Percentiles rank a stretch among this genome's conserved stretches.
Evolutionary conservation across 805 yeast species (phyloP).

Genomic region (Spathaspora passalidarum): DNA sequence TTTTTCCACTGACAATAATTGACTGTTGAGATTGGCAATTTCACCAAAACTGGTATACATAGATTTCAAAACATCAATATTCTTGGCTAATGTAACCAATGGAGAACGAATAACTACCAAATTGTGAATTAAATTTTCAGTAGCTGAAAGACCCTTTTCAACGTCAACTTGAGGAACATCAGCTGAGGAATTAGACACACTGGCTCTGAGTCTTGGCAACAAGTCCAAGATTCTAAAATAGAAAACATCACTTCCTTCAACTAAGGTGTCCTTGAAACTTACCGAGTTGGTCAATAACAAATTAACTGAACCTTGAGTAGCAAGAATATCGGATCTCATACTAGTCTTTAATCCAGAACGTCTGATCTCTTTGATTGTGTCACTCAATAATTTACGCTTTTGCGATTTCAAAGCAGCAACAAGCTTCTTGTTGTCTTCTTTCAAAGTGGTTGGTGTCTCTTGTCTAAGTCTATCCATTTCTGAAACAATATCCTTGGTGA

Average conservation of each 20-base stretch:
- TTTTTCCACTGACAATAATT: conserved; percentile 13
- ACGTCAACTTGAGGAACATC: conserved; percentile 77
- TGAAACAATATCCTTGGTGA: conserved; percentile 51
- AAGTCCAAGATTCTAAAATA: conserved; percentile 75
- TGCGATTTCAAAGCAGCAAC: conserved; percentile 72
- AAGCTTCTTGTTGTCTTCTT: conserved; percentile 69
- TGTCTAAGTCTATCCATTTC: conserved; percentile 62
- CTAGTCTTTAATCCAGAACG: conserved; percentile 72
- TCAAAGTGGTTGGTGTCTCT: conserved; percentile 73
- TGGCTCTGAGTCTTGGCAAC: conserved; percentile 71
- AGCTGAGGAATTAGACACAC: conserved; percentile 57
- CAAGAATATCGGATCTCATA: conserved; percentile 63
- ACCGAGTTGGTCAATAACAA: conserved; percentile 54
- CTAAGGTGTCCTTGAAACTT: conserved; percentile 33
- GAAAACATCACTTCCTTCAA: conserved; percentile 45
- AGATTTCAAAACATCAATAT: conserved; percentile 14
- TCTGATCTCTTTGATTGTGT: conserved; percentile 68
- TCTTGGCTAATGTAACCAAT: conserved; percentile 29
- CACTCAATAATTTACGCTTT: conserved; percentile 75
- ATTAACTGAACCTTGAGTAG: conserved; percentile 60
- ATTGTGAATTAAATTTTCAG: conserved; percentile 65
- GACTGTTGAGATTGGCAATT: conserved; percentile 10
- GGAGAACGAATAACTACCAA: conserved; percentile 55
- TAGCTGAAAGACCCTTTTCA: conserved; percentile 70
- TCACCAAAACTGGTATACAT: conserved; percentile 9